Evolutionary conservation across 1,284 basidiomycete species (phyloP).

Genomic region (Trichosporon coremiiforme): DNA sequence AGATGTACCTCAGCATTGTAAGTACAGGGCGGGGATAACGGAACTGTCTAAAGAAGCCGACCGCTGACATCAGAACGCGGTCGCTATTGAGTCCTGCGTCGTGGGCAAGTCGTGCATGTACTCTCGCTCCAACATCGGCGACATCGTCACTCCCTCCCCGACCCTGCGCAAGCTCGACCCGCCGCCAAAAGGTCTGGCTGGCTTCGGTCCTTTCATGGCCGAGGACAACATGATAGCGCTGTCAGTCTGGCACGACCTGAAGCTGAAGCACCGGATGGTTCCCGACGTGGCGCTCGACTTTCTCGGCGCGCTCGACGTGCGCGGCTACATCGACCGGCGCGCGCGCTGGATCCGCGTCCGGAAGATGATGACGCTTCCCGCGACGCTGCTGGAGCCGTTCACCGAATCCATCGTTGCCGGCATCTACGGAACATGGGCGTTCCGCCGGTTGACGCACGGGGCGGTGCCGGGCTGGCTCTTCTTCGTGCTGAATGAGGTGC

Average conservation of each 20-base stretch:
- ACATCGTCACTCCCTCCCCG: conserved; percentile 48
- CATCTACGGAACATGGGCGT: conserved; percentile 65
- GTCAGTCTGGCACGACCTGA: conserved; percentile 87
- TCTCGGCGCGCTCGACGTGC: conserved; percentile 79
- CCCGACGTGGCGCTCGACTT: conserved; percentile 84
- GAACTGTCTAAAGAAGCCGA: too few species aligned
- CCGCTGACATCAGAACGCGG: conserved; percentile 55
- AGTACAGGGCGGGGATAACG: too few species aligned
- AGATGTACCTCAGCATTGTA: conserved; percentile 94
- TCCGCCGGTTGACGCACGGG: conserved; percentile 62
- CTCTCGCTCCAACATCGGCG: conserved; percentile 71
- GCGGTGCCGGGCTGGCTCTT: conserved; percentile 64
- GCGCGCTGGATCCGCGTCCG: conserved; percentile 93
- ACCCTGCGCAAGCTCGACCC: conserved; percentile 38
- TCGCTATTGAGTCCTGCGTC: conserved; percentile 89
- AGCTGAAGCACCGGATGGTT: conserved; percentile 79
- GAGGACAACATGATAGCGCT: conserved; percentile 95
- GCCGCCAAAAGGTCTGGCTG: conserved; percentile 63
- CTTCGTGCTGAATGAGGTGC: conserved; percentile 70
- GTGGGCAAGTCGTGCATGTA: conserved; percentile 97
- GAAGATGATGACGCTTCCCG: conserved; percentile 82
- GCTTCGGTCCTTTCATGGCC: conserved; percentile 84
- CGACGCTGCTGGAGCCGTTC: conserved; percentile 83
- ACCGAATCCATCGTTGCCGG: conserved; percentile 79
- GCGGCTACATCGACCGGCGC: conserved; percentile 78